Percentiles rank a stretch among this genome's conserved stretches.
Conservation (phyloP, 768 basidiomycete species). For the Mycena sanguinolenta region DNA sequence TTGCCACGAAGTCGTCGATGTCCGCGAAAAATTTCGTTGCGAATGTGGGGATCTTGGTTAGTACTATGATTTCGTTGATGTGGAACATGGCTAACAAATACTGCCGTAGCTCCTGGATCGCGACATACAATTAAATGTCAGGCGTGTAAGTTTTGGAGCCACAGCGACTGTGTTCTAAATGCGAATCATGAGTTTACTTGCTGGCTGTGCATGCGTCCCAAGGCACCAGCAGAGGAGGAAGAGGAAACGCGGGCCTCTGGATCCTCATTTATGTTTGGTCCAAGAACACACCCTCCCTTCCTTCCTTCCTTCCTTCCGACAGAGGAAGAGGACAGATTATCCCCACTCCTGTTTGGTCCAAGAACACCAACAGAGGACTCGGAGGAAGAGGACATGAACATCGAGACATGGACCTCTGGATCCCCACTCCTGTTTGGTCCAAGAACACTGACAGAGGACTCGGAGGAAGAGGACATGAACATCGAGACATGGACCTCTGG, state of each 20-base stretch:
- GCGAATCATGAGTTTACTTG: not conserved
- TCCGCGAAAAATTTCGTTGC: not conserved
- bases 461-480: conserved; percentile 89
- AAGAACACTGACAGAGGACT: too few relatives aligned
- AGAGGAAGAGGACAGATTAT: too few relatives aligned
- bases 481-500: conserved; percentile 81
- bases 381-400: too few relatives aligned
- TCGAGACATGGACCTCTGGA: conserved; percentile 86
- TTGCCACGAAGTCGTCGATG: conserved; percentile 1
- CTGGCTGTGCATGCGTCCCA: not conserved
- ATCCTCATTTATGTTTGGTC: too few relatives aligned
- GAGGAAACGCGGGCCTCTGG: too few relatives aligned
- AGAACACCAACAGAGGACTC: too few relatives aligned
- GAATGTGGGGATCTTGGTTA: not conserved
- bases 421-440: too few relatives aligned
- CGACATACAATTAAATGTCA: not conserved
- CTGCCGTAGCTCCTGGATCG: not conserved
- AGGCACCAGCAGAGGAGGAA: too few relatives aligned
- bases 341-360: too few relatives aligned
- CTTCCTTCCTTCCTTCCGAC: too few relatives aligned
- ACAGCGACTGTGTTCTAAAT: not conserved
- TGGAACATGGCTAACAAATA: too few relatives aligned
- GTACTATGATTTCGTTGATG: not conserved
- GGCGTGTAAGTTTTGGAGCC: not conserved
- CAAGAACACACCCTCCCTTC: too few relatives aligned